Percentiles rank a stretch among this genome's conserved stretches.
Conservation (phyloP, 2,329 filamentous ascomycete species). For the Aureobasidium namibiae region DNA sequence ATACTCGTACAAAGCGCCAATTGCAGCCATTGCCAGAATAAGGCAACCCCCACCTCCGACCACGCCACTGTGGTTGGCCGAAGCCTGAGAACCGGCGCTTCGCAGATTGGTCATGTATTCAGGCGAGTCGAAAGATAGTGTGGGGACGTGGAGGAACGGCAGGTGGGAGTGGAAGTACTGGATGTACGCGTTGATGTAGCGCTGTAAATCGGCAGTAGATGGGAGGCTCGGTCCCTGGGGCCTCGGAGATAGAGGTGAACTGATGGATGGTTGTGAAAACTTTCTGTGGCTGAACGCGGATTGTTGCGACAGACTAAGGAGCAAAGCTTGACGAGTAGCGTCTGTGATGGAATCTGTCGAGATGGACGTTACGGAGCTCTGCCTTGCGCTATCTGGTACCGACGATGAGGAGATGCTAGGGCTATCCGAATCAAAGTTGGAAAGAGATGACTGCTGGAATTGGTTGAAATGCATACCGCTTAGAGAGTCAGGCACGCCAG, state of each 20-base stretch:
- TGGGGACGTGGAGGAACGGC: slow-evolving; percentile 89
- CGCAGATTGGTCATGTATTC: slow-evolving; percentile 54
- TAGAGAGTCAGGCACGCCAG: slow-evolving; percentile 59
- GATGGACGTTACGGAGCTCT: slow-evolving; percentile 52
- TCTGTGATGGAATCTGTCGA: slow-evolving; percentile 60
- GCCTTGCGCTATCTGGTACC: slow-evolving; percentile 57
- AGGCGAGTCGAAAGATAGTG: slow-evolving; percentile 78
- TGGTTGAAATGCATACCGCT: slow-evolving; percentile 39
- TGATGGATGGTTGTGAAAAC: slow-evolving; percentile 51
- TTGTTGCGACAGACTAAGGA: slow-evolving; percentile 54
- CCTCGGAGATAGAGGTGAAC: slow-evolving; percentile 41
- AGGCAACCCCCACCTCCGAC: slow-evolving; percentile 78
- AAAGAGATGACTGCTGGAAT: slow-evolving; percentile 45
- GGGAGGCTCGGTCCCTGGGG: slow-evolving; percentile 52
- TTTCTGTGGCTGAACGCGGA: slow-evolving; percentile 48
- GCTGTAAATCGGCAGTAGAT: slow-evolving; percentile 75
- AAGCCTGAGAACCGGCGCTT: slow-evolving; percentile 44
- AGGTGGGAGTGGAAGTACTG: slow-evolving; percentile 89
- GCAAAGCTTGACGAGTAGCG: slow-evolving; percentile 54
- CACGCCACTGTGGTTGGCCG: slow-evolving; percentile 46
- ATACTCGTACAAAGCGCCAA: slow-evolving; percentile 78
- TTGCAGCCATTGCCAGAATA: slow-evolving; percentile 80
- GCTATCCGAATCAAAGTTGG: slow-evolving; percentile 63
- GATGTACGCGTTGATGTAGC: slow-evolving; percentile 84
- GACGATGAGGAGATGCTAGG: slow-evolving; percentile 56